These are phyloP conservation scores for Botrytis deweyae DNA, from an alignment of 2,329 filamentous ascomycete genomes.

Conservation along the genomic window DNA sequence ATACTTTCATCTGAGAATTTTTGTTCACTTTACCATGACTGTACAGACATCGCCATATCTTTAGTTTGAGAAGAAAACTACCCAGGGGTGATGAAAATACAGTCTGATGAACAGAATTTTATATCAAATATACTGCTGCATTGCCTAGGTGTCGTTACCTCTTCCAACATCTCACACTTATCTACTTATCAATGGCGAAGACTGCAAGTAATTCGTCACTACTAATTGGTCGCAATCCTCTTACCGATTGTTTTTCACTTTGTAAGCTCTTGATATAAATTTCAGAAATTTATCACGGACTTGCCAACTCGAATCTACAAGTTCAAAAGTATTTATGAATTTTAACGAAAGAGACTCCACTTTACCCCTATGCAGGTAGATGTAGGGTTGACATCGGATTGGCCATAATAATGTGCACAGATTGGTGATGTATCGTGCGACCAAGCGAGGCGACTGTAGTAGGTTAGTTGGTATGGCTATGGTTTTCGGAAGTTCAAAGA, in stretches of 20 bases:
- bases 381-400: too few species aligned
- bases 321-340: background rate
- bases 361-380: background rate
- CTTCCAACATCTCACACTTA: background rate
- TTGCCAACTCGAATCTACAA: background rate
- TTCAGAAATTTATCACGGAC: background rate
- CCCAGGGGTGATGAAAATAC: rapidly evolving
- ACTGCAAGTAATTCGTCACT: background rate
- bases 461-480: background rate
- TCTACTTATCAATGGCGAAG: background rate
- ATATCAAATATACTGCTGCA: too few species aligned
- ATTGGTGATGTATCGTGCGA: background rate
- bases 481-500: background rate
- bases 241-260: rapidly evolving
- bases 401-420: too few species aligned
- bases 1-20: background rate
- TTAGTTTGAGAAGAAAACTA: background rate
- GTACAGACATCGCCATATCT: background rate
- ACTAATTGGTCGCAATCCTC: background rate
- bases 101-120: background rate
- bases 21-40: background rate
- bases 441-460: background rate
- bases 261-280: too few species aligned
- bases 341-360: background rate
- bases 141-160: background rate